Percentiles rank a stretch among this genome's conserved stretches.
These are phyloP conservation scores for Blastobotrys attinorum DNA, from an alignment of 805 yeast genomes.

Conservation along the genomic window DNA sequence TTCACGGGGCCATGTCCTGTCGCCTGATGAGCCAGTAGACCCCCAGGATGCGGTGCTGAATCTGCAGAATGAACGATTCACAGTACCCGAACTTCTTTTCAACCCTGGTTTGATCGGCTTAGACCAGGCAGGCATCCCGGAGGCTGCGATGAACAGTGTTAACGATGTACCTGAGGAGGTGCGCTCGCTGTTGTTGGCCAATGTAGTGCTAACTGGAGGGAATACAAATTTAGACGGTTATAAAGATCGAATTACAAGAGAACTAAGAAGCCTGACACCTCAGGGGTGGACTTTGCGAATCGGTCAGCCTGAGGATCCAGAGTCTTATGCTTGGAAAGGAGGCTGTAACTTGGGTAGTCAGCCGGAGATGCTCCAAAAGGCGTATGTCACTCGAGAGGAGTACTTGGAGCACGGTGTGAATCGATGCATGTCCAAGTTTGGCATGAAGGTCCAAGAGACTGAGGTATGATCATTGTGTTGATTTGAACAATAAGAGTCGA, in stretches of 20 bases:
- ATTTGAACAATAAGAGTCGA: too few species aligned
- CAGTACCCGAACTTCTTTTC: slow-evolving; percentile 78
- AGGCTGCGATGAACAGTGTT: slow-evolving; percentile 60
- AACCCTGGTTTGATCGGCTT: slow-evolving; percentile 78
- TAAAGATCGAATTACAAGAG: slow-evolving; percentile 42
- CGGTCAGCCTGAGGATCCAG: slow-evolving; percentile 28
- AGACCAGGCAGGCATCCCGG: slow-evolving; percentile 70
- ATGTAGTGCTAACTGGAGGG: slow-evolving; percentile 80
- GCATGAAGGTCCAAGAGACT: slow-evolving; percentile 3
- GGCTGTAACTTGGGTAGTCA: slow-evolving; percentile 40
- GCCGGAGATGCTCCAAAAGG: slow-evolving; percentile 33
- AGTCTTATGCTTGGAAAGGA: slow-evolving; percentile 50
- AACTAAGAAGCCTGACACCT: slow-evolving; percentile 30
- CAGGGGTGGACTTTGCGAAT: slow-evolving; percentile 25
- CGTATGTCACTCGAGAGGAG: slow-evolving; percentile 66
- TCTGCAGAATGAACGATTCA: slow-evolving; percentile 77
- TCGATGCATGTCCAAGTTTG: slow-evolving; percentile 44
- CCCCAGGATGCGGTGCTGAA: slow-evolving; percentile 44
- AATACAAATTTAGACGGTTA: slow-evolving; percentile 65
- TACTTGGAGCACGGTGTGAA: slow-evolving; percentile 78
- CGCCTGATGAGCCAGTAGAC: slow-evolving; percentile 25
- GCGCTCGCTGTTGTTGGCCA: slow-evolving; percentile 65
- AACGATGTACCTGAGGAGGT: slow-evolving; percentile 63
- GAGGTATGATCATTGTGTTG: neutral
- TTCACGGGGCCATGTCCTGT: slow-evolving; percentile 61